These are phyloP conservation scores for Panellus pusillus DNA, from an alignment of 768 basidiomycete genomes.

Conservation along the genomic window DNA sequence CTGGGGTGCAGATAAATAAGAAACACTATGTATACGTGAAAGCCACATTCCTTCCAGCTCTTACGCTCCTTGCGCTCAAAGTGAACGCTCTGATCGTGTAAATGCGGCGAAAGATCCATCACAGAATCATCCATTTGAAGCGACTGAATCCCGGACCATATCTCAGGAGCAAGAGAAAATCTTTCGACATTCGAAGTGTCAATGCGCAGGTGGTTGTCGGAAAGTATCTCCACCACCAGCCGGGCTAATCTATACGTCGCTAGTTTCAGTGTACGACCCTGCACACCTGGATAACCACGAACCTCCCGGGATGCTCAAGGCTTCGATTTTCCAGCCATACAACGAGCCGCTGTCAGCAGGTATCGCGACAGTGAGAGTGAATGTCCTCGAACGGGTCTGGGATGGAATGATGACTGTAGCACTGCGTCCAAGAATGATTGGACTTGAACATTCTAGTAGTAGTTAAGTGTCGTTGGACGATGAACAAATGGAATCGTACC, in stretches of 20 bases:
- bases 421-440: constrained; percentile 52
- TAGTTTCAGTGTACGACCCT: neutral
- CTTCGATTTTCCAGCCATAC: constrained; percentile 67
- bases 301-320: constrained; percentile 70
- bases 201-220: constrained; percentile 21
- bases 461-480: neutral
- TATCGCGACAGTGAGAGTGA: constrained; percentile 72
- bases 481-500: neutral
- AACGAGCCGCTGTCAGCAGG: constrained; percentile 71
- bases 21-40: neutral
- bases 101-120: constrained; percentile 9
- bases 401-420: constrained; percentile 16
- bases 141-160: constrained; percentile 15
- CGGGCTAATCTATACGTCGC: constrained; percentile 35
- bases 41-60: constrained; percentile 20
- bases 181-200: constrained; percentile 31
- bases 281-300: constrained; percentile 19
- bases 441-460: constrained; percentile 44
- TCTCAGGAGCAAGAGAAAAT: constrained; percentile 29
- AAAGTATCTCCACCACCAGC: constrained; percentile 29
- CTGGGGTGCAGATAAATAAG: constrained; percentile 7
- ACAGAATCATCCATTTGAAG: constrained; percentile 21
- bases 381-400: constrained; percentile 30
- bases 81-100: constrained; percentile 1
- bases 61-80: constrained; percentile 16